Base-by-base conservation (phyloP, 495 filamentous ascomycete genomes). In the Niebla homalea region DNA sequence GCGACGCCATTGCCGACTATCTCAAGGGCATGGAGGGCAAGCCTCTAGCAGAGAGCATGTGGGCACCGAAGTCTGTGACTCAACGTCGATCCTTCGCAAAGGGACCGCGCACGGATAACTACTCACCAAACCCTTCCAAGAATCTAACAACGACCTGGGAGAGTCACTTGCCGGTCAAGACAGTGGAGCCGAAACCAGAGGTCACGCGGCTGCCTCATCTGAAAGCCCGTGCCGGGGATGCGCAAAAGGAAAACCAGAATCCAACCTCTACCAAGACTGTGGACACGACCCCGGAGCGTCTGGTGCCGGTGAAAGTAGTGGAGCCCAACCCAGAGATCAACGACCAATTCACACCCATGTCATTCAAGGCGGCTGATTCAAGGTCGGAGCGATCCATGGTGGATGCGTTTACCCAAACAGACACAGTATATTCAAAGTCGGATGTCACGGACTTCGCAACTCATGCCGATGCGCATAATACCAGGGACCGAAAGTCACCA, bases 291-390 rank as follows among this genome's bases (percentile, higher is more conserved):
- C 14, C 5, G 5, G 29, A 32, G 14, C 4, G 29, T 10, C 29
- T 32, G 29, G 5, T 32, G 29, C 3, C 7, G 4, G 3, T 12
- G 0, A 32, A 32, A 12, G 5, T 11, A 11, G 29, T 0, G 29
- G 29, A 11, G 5, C 5, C 29, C 8, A 32, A 32, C 10, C 25
- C 7, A 26, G 43, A 42, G 2, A 46, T 52, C 36, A 52, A 56
- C 19, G 36, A 46, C 21, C 43, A 12, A 19, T 56, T 56, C 39
- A 36, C 36, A 38, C 44, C 49, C 22, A 56, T 51, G 53, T 48
- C 53, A 5, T 56, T 48, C 44, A 47, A 56, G 38, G 53, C 44
- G 16, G 53, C 53, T 42, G 53, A 52, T n/a, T 19, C 49, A 46
- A 46, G 6, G 18, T 32, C 19, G 29, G n/a, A 26, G 25, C 25